phyloP scores from a whole-genome alignment of 2,329 filamentous ascomycete genomes.

The Verticillium nubilum region DNA sequence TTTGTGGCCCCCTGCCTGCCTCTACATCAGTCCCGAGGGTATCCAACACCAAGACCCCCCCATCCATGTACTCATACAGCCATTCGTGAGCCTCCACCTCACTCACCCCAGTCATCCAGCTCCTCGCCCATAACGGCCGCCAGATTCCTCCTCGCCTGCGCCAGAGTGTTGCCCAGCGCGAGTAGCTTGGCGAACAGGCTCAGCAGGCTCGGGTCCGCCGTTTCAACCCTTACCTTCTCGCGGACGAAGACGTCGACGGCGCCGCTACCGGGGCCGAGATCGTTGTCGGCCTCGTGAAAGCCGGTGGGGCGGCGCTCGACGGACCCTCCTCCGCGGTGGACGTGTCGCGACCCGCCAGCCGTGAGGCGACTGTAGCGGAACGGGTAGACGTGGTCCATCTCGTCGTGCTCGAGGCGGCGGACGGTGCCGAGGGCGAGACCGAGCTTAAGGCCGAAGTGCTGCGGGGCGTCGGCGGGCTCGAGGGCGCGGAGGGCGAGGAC shows the following conservation, averaged over 20 bases:
- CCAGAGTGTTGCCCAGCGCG: slow-evolving; percentile 69
- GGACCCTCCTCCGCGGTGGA: slow-evolving; percentile 5
- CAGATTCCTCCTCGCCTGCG: slow-evolving; percentile 64
- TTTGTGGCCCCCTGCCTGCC: not conserved
- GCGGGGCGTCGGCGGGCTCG: slow-evolving; percentile 58
- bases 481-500: slow-evolving; percentile 66
- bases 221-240: slow-evolving; percentile 86
- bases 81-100: not conserved
- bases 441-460: slow-evolving; percentile 60
- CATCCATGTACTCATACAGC: not conserved
- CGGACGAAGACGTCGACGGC: slow-evolving; percentile 68
- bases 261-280: slow-evolving; percentile 18
- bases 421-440: slow-evolving; percentile 64
- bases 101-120: slow-evolving; percentile 16
- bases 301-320: slow-evolving; percentile 1
- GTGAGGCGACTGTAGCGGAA: slow-evolving; percentile 38
- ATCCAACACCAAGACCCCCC: not conserved
- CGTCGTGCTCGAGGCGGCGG: slow-evolving; percentile 66
- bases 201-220: slow-evolving; percentile 80
- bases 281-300: not conserved
- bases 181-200: slow-evolving; percentile 77
- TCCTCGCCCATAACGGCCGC: slow-evolving; percentile 70
- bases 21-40: slow-evolving; percentile 15
- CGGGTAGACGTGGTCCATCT: slow-evolving; percentile 70
- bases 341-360: slow-evolving; percentile 13